Conservation (phyloP, 2,329 filamentous ascomycete species). For the Trichoderma asperellum region DNA sequence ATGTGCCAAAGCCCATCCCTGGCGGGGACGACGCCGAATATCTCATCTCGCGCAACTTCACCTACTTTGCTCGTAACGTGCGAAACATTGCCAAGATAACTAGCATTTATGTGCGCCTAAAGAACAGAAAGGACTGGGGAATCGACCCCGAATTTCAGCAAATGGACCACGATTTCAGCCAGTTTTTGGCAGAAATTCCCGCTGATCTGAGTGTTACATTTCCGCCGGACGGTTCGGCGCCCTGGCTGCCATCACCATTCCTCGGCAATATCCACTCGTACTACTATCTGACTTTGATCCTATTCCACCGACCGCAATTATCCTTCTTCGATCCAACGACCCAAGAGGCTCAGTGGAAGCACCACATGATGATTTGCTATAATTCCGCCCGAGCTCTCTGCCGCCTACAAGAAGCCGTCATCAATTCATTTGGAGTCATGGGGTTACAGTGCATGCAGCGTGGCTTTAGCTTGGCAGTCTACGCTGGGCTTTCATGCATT, state of each 20-base stretch:
- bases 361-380: slow-evolving; percentile 85
- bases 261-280: slow-evolving; percentile 89
- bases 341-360: slow-evolving; percentile 78
- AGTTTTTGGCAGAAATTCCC: slow-evolving; percentile 78
- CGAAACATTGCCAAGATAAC: slow-evolving; percentile 79
- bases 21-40: slow-evolving; percentile 76
- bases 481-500: slow-evolving; percentile 85
- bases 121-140: slow-evolving; percentile 82
- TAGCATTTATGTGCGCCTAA: slow-evolving; percentile 72
- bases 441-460: slow-evolving; percentile 91
- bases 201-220: slow-evolving; percentile 77
- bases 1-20: slow-evolving; percentile 63
- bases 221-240: slow-evolving; percentile 75
- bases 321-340: slow-evolving; percentile 74
- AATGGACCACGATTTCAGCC: slow-evolving; percentile 74
- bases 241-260: slow-evolving; percentile 85
- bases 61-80: slow-evolving; percentile 77
- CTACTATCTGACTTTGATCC: slow-evolving; percentile 81
- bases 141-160: slow-evolving; percentile 81
- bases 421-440: slow-evolving; percentile 74
- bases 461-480: slow-evolving; percentile 95
- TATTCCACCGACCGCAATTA: slow-evolving; percentile 86
- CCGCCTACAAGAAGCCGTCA: slow-evolving; percentile 80
- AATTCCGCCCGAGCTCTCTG: slow-evolving; percentile 83
- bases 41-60: slow-evolving; percentile 79